phyloP scores from a whole-genome alignment of 2,329 filamentous ascomycete genomes.

The Phialophora tarda region DNA sequence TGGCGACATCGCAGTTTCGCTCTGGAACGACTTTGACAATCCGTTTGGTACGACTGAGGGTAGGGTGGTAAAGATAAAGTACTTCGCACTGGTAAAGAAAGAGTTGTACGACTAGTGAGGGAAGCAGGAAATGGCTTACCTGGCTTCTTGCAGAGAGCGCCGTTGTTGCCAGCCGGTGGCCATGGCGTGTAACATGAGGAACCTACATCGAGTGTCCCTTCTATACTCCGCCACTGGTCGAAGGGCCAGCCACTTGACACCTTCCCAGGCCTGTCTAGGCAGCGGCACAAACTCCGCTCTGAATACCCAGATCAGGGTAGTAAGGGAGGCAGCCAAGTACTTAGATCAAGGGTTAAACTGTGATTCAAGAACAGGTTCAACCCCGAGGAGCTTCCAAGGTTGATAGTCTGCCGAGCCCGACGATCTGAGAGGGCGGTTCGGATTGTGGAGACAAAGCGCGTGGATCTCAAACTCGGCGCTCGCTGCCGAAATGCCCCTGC shows the following conservation, averaged over 20 bases:
- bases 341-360: neutral
- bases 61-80: neutral
- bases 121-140: neutral
- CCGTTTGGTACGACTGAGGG: neutral
- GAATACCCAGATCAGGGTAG: too few species aligned
- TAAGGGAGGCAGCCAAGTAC: neutral
- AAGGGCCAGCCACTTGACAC: neutral
- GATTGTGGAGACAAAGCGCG: slow-evolving; percentile 1
- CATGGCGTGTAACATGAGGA: neutral
- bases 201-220: neutral
- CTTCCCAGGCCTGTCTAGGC: too few species aligned
- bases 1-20: neutral
- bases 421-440: neutral
- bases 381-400: neutral
- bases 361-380: neutral
- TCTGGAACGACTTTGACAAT: neutral
- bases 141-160: neutral
- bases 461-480: too few species aligned
- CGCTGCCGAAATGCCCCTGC: neutral
- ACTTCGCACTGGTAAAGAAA: neutral
- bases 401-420: neutral
- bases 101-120: neutral
- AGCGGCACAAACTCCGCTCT: neutral
- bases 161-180: neutral
- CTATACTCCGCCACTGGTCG: neutral